These are phyloP conservation scores for Avena sativa DNA, from an alignment of 176 grass and related monocot genomes.

Conservation along the genomic window DNA sequence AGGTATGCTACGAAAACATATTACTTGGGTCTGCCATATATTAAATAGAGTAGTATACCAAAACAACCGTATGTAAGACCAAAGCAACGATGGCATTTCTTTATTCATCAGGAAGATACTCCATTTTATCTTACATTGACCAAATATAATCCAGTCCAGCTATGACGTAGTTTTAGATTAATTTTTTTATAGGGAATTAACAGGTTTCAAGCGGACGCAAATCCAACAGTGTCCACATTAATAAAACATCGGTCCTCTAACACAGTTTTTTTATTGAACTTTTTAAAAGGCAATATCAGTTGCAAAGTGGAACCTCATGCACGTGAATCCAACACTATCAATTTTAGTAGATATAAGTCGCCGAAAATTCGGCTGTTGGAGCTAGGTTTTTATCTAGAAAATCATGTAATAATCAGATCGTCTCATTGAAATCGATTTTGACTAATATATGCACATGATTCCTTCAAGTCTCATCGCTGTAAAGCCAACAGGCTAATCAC, in stretches of 20 bases:
- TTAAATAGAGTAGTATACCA: constrained; percentile 3
- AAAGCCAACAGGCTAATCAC: background rate
- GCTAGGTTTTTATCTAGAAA: no score
- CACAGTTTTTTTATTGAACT: no score
- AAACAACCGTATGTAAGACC: background rate
- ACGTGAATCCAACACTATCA: no score
- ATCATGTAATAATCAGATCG: no score
- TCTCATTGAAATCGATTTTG: background rate
- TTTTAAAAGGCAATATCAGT: no score
- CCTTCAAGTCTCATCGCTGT: background rate
- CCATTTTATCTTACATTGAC: constrained; percentile 13
- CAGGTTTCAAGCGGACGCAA: background rate
- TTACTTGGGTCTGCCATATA: background rate
- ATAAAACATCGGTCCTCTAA: no score
- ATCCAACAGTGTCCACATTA: no score
- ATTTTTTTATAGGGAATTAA: constrained; percentile 27
- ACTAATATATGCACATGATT: background rate
- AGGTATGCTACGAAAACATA: background rate
- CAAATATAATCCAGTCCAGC: constrained; percentile 17
- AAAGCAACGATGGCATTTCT: background rate
- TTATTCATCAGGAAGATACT: constrained; percentile 29
- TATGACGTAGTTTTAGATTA: constrained; percentile 11
- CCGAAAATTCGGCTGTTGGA: no score
- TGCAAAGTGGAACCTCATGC: no score
- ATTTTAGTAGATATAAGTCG: no score